Evolutionary conservation across 345 rosid species (phyloP).

Genomic region (Pugionium dolabratum): DNA sequence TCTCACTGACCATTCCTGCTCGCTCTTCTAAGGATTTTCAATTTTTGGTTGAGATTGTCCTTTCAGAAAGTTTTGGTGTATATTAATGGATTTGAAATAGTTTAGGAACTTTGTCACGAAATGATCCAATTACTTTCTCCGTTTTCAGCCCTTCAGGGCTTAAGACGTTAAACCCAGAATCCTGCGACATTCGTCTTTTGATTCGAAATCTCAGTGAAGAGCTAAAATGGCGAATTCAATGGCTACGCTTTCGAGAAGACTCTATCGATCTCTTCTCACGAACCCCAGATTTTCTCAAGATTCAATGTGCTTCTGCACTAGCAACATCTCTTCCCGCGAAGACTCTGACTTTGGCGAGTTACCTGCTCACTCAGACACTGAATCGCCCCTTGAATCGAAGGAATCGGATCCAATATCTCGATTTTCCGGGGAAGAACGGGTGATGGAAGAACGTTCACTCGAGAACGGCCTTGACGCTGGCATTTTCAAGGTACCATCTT

Average conservation of each 20-base stretch:
- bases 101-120: conserved; percentile 18
- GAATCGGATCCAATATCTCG: conserved; percentile 26
- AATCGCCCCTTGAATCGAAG: conserved; percentile 32
- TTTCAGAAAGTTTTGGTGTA: neutral
- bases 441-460: conserved; percentile 53
- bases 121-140: conserved; percentile 12
- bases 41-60: neutral
- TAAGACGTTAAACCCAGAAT: conserved; percentile 41
- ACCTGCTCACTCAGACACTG: conserved; percentile 41
- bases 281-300: conserved; percentile 39
- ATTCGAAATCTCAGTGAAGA: conserved; percentile 8
- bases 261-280: conserved; percentile 50
- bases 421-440: conserved; percentile 35
- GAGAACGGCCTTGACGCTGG: conserved; percentile 82
- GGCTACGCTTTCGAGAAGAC: conserved; percentile 58
- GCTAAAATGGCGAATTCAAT: conserved; percentile 48
- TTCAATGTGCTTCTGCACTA: conserved; percentile 55
- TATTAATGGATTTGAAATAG: neutral
- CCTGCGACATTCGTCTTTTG: neutral
- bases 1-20: conserved; percentile 6
- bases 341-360: conserved; percentile 45
- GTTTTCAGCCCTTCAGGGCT: conserved; percentile 32
- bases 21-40: neutral
- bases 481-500: conserved; percentile 60
- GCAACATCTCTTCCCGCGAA: conserved; percentile 37